Evolutionary conservation across 306 rosid genomes (phyloP), one percentile per base, ranked within the genome.

Genomic region (Acacia acuminata): DNA sequence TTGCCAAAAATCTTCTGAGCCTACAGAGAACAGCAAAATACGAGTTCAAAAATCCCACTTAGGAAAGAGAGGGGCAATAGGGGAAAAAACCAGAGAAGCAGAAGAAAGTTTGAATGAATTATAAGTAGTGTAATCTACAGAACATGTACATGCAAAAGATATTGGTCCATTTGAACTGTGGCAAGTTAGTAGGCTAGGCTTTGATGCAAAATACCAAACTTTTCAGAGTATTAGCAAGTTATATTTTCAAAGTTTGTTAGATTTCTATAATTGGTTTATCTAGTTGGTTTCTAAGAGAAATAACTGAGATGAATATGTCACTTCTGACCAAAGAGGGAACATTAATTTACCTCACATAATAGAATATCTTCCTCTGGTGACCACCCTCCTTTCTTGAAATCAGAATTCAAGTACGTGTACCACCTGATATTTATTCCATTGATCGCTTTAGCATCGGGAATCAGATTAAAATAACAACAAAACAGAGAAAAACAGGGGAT

Each of bases 351-450:
- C 97, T 96, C 97, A 64, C 99, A 96, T 73, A 96, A 92, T 82
- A 96, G 97, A 87, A 91, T 77, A 79, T 94, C 99, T 89, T 96
- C 99, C 69, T 96, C 99, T 9, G 95, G 97, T 25, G 99, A 92
- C 99, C 99, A 96, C 13, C 99, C 99, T 56, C 99, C 99, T 90
- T 94, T 96, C 90, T 96, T 96, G 92, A 96, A 96, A 81, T 94
- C 97, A 66, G 99, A 96, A 91, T 96, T 96, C 90, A 96, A 89
- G 80, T 96, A 96, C 9, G 99, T 96, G 90, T 91, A 96, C 99
- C 99, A 96, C 85, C 99, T 96, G 93, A 66, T 73, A 79, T 73
- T 80, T 60, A 38, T 38, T 38, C 42, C 13, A 83, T 81, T 15
- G 79, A 67, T 48, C 25, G 69, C 77, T 48, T 80, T 10, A 81